Percentiles rank a stretch among this genome's conserved stretches.
These are phyloP conservation scores for Fusarium sp. DNA, from an alignment of 2,329 filamentous ascomycete species.

Conservation along the genomic window DNA sequence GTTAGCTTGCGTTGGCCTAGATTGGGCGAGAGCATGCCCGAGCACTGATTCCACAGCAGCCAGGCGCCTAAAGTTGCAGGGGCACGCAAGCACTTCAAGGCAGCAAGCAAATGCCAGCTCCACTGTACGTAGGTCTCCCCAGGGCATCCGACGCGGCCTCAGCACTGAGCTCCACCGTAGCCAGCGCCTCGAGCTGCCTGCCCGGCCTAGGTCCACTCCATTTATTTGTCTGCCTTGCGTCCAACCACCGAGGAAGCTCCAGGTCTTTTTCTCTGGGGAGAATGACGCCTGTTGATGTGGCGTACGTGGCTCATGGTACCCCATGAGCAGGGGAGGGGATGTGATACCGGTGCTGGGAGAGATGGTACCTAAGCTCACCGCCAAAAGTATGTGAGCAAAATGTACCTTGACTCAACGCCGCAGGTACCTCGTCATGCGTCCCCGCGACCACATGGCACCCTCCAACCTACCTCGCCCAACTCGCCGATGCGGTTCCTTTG, in stretches of 20 bases:
- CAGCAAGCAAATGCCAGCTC: neutral
- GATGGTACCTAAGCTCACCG: slow-evolving; percentile 10
- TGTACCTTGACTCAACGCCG: slow-evolving; percentile 14
- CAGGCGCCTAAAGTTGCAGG: slow-evolving; percentile 12
- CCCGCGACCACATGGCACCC: slow-evolving; percentile 37
- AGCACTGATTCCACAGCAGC: slow-evolving; percentile 35
- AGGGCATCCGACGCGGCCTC: neutral
- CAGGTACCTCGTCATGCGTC: slow-evolving; percentile 12
- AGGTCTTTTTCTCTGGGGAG: slow-evolving; percentile 18
- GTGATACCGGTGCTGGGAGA: slow-evolving; percentile 15
- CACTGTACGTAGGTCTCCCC: neutral
- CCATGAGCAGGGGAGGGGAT: slow-evolving; percentile 12
- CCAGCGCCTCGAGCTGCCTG: neutral
- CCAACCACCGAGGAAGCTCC: slow-evolving; percentile 19
- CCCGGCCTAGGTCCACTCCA: neutral
- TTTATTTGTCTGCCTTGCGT: slow-evolving; percentile 27
- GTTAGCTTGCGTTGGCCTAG: slow-evolving; percentile 33
- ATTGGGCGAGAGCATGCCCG: slow-evolving; percentile 22
- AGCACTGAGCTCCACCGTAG: neutral
- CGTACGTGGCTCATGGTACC: slow-evolving; percentile 42
- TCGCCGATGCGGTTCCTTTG: slow-evolving; percentile 35
- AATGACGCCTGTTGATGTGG: slow-evolving; percentile 43
- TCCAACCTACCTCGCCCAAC: slow-evolving; percentile 26
- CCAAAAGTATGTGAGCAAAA: no score
- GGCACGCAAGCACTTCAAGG: slow-evolving; percentile 6